Evolutionary conservation across 148 eudicot genomes (phyloP), one percentile per base, ranked within the genome.

Genomic region (Chenopodium formosanum): DNA sequence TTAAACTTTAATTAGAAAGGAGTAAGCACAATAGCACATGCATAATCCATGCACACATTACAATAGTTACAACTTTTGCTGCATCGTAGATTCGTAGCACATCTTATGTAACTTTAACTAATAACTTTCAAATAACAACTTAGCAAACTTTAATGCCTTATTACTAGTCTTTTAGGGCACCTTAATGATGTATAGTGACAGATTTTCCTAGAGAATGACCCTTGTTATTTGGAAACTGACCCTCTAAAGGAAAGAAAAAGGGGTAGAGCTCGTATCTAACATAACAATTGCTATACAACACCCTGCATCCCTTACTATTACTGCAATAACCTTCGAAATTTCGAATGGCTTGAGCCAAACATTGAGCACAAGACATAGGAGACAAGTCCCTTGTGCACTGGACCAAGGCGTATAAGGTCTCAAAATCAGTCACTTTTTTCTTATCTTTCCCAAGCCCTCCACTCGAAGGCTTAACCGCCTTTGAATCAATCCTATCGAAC

Each of bases 341-440:
- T n/a, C 82, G 84, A 14, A 91, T 71, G 0, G 94, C 97, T 53
- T 83, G 83, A n/a, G 93, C 91, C 81, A 93, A 80, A 65, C 94
- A 95, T 80, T 92, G 97, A 31, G 89, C 87, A 77, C 97, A 95
- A 20, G 40, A 9, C 1, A 88, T 53, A 60, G 82, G 81, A 9
- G 92, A 74, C 58, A 95, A 79, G 50, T 95, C 97, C 82, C 89
- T 87, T 12, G 93, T 92, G 85, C 99, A 95, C 77, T 95, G 97
- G 27, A 83, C 89, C 80, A 95, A 79, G 0, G 88, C 97, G 78
- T 95, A 91, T 20, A 93, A 78, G 27, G 90, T 93, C 20, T 78
- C 81, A 52, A 92, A 87, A 37, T 86, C 65, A 1, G 91, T 65
- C 67, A 91, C 11, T 37, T 89, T 88, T 53, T 76, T 86, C 84